Conservation (phyloP, 2,329 filamentous ascomycete genomes). For the Paecilomyces sp. region DNA sequence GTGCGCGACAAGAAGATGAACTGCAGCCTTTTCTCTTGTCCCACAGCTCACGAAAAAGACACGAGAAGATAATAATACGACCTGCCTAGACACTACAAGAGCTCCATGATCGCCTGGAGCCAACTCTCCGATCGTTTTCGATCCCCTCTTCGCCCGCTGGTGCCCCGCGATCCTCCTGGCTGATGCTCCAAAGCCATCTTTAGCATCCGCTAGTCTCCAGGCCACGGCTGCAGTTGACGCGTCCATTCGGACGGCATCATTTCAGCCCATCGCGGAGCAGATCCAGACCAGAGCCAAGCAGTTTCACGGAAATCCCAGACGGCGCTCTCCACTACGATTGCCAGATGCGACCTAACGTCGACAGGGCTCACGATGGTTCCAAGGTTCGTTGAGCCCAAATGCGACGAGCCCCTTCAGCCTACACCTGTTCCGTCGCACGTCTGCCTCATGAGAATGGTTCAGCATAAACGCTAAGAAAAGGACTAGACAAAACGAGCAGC, state of each 20-base stretch:
- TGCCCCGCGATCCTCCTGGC: neutral
- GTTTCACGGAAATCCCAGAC: too few relatives aligned
- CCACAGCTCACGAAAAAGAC: neutral
- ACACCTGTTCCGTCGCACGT: neutral
- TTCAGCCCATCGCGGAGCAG: constrained; percentile 20
- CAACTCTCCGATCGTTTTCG: neutral
- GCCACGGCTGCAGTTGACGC: constrained; percentile 10
- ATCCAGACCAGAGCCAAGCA: too few relatives aligned
- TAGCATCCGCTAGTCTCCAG: constrained; percentile 1
- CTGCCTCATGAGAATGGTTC: neutral
- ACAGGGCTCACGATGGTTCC: neutral
- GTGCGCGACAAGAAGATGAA: neutral
- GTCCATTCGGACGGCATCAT: constrained; percentile 22
- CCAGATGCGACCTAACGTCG: neutral
- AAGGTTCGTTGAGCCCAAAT: neutral
- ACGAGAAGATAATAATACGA: neutral
- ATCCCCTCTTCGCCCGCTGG: neutral
- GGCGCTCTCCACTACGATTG: too few relatives aligned
- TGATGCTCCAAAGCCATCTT: constrained; percentile 4
- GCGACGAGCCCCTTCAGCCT: neutral
- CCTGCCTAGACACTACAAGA: neutral
- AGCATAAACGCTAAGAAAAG: neutral
- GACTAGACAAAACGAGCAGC: too few relatives aligned
- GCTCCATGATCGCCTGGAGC: neutral
- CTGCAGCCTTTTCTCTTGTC: neutral